Base-by-base conservation (phyloP, 2,329 filamentous ascomycete species). In the Claviceps citrina region DNA sequence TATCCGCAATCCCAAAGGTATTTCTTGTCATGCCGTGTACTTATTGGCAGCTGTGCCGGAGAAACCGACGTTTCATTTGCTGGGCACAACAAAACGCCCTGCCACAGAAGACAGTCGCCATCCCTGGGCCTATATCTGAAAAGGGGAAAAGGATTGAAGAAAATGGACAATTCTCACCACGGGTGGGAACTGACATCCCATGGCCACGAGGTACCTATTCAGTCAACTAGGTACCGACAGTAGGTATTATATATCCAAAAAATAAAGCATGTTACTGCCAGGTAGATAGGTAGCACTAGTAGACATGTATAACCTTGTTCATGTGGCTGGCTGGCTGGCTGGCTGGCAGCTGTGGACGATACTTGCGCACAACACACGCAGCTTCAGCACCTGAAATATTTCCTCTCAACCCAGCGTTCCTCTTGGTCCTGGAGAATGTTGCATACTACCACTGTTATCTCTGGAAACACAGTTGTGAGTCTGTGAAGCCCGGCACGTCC, bases 361-460 rank as follows among this genome's bases (percentile, higher is more conserved):
- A 22, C 9, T 15, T 20, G 31, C 13, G 5, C 34, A 19, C 15
- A 26, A 13, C 15, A 15, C 35, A 20, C 35, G 15, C 16, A 4
- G 34, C 30, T 25, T 56, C 44, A 94, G 60, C 86, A 93, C n/a
- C 87, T 78, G 57, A 94, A 81, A 60, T 95, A 96, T 53, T 78
- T 77, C 56, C 76, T 78, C 65, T 95, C 89, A 35, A 95, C 76
- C 87, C 87, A 96, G 46, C 87, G 73, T 48, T 81, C 76, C 60
- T 95, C 84, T 45, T 81, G 75, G 49, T 93, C 85, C 41, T 80
- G 74, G 22, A 87, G 77, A 52, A 94, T 71, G 45, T 80, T 79
- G 48, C 84, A 84, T 22, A 94, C 79, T 15, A 96, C 85, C 15
- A 94, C 81, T 39, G 79, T 81, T 36, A 96, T 79, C 4, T 80